phyloP scores from a whole-genome alignment of 345 rosid genomes.

The Pistacia vera region DNA sequence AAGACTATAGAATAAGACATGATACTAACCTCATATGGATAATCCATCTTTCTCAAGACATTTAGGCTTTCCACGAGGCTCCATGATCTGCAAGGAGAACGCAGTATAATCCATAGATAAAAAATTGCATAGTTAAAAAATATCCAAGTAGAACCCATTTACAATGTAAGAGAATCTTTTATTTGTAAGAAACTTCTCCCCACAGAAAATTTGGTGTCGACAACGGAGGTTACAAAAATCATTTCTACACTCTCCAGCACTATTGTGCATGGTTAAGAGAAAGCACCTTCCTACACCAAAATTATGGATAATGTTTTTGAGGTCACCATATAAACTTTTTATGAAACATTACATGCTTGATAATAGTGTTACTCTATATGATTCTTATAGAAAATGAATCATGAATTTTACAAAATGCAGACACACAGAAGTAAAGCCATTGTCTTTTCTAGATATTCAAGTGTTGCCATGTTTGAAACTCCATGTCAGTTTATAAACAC shows the following conservation, averaged over 20 bases:
- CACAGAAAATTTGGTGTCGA: no score
- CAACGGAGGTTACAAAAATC: no score
- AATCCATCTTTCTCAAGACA: no score
- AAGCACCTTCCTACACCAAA: background rate
- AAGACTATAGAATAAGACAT: constrained; percentile 1
- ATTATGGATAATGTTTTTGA: background rate
- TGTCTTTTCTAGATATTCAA: background rate
- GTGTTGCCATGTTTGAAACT: background rate
- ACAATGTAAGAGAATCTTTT: no score
- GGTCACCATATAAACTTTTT: no score
- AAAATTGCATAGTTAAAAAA: background rate
- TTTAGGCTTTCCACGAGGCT: constrained; percentile 93
- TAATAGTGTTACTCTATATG: background rate
- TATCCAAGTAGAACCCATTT: no score
- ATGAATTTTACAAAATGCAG: background rate
- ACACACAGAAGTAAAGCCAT: background rate
- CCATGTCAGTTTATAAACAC: background rate
- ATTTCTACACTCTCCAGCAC: no score
- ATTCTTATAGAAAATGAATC: background rate
- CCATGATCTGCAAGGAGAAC: constrained; percentile 70
- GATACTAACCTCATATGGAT: no score
- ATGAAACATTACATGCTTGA: background rate
- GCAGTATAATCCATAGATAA: background rate
- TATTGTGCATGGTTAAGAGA: no score
- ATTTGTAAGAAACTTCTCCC: no score